phyloP scores from a whole-genome alignment of 2,329 filamentous ascomycete genomes.

The Achaetomium macrosporum region DNA sequence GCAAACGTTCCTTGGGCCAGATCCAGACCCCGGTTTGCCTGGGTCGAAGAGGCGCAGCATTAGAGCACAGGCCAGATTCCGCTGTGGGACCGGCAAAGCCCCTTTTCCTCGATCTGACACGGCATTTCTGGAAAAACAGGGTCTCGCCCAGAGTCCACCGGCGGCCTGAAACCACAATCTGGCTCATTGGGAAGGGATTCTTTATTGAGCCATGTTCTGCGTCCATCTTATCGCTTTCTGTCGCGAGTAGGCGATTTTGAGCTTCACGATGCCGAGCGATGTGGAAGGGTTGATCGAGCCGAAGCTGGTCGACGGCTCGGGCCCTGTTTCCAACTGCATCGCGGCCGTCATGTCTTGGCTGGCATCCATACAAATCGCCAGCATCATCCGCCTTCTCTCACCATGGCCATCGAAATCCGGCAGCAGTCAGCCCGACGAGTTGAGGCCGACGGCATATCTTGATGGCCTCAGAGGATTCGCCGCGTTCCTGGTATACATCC shows the following conservation, averaged over 20 bases:
- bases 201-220: background rate
- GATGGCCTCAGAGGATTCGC: conserved; percentile 64
- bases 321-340: background rate
- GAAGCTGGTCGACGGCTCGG: conserved; percentile 6
- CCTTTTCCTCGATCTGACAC: too few species aligned
- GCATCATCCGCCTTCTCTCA: conserved; percentile 8
- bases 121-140: too few species aligned
- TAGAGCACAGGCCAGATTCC: too few species aligned
- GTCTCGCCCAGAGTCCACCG: background rate
- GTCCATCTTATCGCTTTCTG: background rate
- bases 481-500: conserved; percentile 59
- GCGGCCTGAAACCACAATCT: background rate
- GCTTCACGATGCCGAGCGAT: conserved; percentile 12
- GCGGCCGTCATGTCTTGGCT: conserved; percentile 5
- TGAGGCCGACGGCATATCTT: conserved; percentile 52
- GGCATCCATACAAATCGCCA: conserved; percentile 3
- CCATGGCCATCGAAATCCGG: conserved; percentile 16
- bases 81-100: too few species aligned
- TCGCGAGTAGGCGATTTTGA: background rate
- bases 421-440: conserved; percentile 17
- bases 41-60: too few species aligned
- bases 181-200: background rate
- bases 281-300: conserved; percentile 11
- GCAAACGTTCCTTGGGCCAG: too few species aligned
- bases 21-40: too few species aligned